Percentiles rank a stretch among this genome's conserved stretches.
These are phyloP conservation scores for Atractiella rhizophila DNA, from an alignment of 768 basidiomycete genomes.

Conservation along the genomic window DNA sequence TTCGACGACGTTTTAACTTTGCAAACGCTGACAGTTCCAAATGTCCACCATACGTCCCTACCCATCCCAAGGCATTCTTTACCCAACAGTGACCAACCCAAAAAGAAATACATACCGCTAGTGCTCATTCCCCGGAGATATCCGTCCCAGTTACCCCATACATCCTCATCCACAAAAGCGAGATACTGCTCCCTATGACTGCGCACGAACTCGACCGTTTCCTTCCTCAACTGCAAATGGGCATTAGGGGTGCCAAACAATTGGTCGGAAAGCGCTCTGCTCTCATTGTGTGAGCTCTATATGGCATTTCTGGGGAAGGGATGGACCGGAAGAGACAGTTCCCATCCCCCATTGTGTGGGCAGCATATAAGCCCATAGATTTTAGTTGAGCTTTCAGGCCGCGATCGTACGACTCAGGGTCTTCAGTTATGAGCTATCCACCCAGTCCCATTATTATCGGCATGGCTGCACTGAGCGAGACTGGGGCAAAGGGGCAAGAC, in stretches of 20 bases:
- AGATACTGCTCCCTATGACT: slow-evolving; percentile 44
- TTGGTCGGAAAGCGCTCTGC: slow-evolving; percentile 57
- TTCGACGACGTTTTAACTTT: slow-evolving; percentile 45
- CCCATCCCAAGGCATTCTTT: slow-evolving; percentile 30
- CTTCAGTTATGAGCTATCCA: too few relatives aligned
- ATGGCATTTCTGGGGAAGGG: not conserved
- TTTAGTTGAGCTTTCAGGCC: slow-evolving; percentile 44
- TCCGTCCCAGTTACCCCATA: too few relatives aligned
- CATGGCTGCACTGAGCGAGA: too few relatives aligned
- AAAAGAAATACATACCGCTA: not conserved
- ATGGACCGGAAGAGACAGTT: slow-evolving; percentile 54
- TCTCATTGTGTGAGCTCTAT: not conserved
- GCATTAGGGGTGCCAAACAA: slow-evolving; percentile 46
- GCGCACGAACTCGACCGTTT: slow-evolving; percentile 63
- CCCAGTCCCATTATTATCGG: too few relatives aligned
- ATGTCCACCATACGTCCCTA: slow-evolving; percentile 85
- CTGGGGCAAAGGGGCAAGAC: too few relatives aligned
- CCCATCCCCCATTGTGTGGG: slow-evolving; percentile 41
- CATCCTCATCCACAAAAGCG: slow-evolving; percentile 62
- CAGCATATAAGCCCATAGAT: slow-evolving; percentile 60
- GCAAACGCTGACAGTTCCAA: slow-evolving; percentile 82
- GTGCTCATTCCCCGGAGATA: not conserved
- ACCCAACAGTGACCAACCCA: slow-evolving; percentile 7
- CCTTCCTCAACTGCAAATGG: slow-evolving; percentile 41
- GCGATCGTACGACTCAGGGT: slow-evolving; percentile 10